phyloP scores from a whole-genome alignment of 768 basidiomycete genomes.

The Mycena latifolia region DNA sequence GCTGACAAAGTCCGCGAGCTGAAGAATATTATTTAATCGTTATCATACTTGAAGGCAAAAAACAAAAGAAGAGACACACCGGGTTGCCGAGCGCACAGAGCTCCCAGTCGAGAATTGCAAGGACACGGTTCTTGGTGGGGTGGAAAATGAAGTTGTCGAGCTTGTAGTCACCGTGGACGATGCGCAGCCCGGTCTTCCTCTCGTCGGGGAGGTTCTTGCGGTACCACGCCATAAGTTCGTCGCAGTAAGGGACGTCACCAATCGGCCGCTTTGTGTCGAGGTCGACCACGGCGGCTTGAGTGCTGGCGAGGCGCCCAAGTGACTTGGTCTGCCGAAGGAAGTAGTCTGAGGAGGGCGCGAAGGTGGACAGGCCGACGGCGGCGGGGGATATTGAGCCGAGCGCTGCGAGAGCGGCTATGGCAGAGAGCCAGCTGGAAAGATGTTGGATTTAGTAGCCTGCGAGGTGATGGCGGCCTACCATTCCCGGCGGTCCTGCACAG shows the following conservation, averaged over 20 bases:
- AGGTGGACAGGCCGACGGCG: too few relatives aligned
- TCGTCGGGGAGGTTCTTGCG: too few relatives aligned
- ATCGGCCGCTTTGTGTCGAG: conserved; percentile 68
- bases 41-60: conserved; percentile 1
- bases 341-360: too few relatives aligned
- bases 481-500: too few relatives aligned
- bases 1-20: too few relatives aligned
- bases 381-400: too few relatives aligned
- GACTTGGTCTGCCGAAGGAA: conserved; percentile 96
- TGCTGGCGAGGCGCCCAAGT: conserved; percentile 80
- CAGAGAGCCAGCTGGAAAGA: conserved; percentile 79
- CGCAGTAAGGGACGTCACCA: conserved; percentile 82
- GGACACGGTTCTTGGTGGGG: too few relatives aligned
- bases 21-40: neutral
- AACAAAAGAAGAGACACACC: conserved; percentile 2
- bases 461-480: neutral
- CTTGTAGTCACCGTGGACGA: too few relatives aligned
- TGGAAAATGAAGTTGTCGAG: too few relatives aligned
- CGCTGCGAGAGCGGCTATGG: conserved; percentile 75
- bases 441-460: neutral
- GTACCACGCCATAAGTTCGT: too few relatives aligned
- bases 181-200: too few relatives aligned
- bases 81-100: conserved; percentile 95
- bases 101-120: conserved; percentile 53
- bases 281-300: conserved; percentile 79